Conservation (phyloP, 148 eudicot genomes). For the Amaranthus hypochondriacus region DNA sequence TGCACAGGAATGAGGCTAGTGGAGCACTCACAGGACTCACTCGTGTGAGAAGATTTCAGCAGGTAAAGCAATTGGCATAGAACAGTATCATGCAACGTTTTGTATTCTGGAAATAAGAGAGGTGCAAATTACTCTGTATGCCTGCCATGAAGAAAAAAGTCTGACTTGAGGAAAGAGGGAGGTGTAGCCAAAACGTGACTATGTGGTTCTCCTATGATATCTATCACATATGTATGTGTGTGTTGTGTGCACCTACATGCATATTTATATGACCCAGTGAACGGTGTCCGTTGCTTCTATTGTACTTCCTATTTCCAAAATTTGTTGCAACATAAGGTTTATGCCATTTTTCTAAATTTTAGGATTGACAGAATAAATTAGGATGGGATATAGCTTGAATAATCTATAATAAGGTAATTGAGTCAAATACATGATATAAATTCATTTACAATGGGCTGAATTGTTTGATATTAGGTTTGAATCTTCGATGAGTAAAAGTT, state of each 20-base stretch:
- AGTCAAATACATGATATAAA: no score
- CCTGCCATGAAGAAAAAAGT: background rate
- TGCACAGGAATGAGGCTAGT: constrained; percentile 98
- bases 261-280: background rate
- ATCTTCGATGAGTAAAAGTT: no score
- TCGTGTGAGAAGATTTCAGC: constrained; percentile 99
- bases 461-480: no score
- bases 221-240: background rate
- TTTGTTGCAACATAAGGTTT: background rate
- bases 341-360: no score
- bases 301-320: background rate
- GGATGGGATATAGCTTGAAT: no score
- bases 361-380: no score
- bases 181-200: background rate
- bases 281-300: background rate
- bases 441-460: no score
- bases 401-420: no score
- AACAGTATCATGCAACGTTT: background rate
- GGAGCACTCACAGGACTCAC: constrained; percentile 99
- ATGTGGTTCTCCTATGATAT: background rate
- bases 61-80: constrained; percentile 43
- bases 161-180: background rate
- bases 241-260: no score
- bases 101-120: background rate
- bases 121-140: background rate